phyloP scores from a whole-genome alignment of 768 basidiomycete species.

The Tricholoma saponaceum region DNA sequence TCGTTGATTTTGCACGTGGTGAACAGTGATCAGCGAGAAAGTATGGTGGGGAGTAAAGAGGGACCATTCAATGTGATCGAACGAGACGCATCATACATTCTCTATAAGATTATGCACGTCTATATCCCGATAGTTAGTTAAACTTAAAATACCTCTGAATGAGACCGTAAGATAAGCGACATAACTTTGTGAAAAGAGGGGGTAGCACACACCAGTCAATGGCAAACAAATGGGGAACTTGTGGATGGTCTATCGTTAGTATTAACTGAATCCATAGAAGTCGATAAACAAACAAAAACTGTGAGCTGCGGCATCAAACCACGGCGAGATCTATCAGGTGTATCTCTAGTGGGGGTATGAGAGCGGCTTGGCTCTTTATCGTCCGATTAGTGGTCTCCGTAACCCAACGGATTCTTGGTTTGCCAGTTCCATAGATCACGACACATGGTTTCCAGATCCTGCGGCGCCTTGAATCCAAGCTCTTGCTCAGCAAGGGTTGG shows the following conservation, averaged over 20 bases:
- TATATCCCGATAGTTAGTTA: too few relatives aligned
- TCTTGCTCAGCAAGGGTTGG: slow-evolving; percentile 88
- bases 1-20: too few relatives aligned
- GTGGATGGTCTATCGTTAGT: background rate
- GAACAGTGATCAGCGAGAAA: background rate
- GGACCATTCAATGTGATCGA: background rate
- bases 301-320: background rate
- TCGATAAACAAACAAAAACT: background rate
- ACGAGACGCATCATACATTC: background rate
- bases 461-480: slow-evolving; percentile 84
- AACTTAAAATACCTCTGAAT: too few relatives aligned
- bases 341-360: background rate
- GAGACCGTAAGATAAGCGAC: background rate
- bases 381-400: slow-evolving; percentile 26
- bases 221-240: background rate
- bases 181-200: background rate
- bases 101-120: too few relatives aligned
- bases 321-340: background rate
- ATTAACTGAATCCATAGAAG: background rate
- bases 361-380: background rate
- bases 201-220: background rate
- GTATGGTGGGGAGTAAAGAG: background rate
- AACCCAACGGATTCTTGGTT: slow-evolving; percentile 84
- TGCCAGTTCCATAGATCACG: slow-evolving; percentile 99
- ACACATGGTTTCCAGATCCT: slow-evolving; percentile 89